These are phyloP conservation scores for Omphalotus guepiniiformis DNA, from an alignment of 768 basidiomycete genomes.

Conservation along the genomic window DNA sequence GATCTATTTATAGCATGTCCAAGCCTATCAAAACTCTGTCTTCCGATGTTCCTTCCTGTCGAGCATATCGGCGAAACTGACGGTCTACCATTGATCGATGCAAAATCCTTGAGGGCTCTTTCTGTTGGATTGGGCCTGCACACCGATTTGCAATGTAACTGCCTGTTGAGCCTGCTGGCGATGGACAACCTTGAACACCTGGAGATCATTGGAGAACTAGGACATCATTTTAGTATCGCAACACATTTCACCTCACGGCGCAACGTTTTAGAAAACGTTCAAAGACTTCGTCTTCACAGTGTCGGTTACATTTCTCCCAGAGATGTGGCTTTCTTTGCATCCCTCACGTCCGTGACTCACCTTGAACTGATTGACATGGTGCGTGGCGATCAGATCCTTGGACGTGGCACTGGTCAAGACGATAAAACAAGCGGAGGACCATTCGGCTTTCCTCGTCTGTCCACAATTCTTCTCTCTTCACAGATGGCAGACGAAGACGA, in stretches of 20 bases:
- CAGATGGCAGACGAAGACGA: no score
- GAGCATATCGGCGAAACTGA: background rate
- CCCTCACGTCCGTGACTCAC: no score
- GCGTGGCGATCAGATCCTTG: no score
- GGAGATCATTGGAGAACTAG: slow-evolving; percentile 17
- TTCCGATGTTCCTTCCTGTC: slow-evolving; percentile 10
- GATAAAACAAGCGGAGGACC: no score
- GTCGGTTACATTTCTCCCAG: no score
- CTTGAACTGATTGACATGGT: no score
- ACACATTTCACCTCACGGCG: background rate
- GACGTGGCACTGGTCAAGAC: no score
- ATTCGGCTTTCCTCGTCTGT: no score
- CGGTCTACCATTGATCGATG: slow-evolving; percentile 15
- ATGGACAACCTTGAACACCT: slow-evolving; percentile 28
- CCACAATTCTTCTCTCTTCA: no score
- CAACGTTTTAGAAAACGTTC: background rate
- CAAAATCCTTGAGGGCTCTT: slow-evolving; percentile 19
- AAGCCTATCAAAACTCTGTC: slow-evolving; percentile 7
- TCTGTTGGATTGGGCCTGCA: slow-evolving; percentile 19
- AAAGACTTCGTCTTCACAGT: slow-evolving; percentile 9
- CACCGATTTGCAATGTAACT: slow-evolving; percentile 15
- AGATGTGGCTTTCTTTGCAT: no score
- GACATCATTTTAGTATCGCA: background rate
- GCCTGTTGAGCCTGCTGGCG: slow-evolving; percentile 19
- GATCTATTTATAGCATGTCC: slow-evolving; percentile 16